These are phyloP conservation scores for Zasmidium cellare DNA, from an alignment of 2,329 filamentous ascomycete species.

Conservation along the genomic window DNA sequence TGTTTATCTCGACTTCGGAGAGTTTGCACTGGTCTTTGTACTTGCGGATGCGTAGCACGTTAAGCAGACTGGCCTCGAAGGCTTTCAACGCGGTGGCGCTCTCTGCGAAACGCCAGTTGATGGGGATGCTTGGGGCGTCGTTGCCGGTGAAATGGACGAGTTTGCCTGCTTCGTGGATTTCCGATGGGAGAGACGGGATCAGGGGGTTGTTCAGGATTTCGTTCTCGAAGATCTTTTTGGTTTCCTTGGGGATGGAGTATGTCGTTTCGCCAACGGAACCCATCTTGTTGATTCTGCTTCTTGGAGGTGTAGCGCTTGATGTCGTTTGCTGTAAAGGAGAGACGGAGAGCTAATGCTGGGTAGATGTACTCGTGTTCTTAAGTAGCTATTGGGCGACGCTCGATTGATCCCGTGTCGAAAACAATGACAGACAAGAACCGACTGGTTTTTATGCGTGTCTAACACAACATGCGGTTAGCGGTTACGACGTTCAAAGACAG, in stretches of 20 bases:
- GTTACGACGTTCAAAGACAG: too few relatives aligned
- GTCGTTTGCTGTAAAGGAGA: too few relatives aligned
- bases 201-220: constrained; percentile 48
- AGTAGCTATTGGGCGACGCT: too few relatives aligned
- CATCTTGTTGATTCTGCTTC: constrained; percentile 3
- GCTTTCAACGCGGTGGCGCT: constrained; percentile 42
- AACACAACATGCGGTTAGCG: too few relatives aligned
- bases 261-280: constrained; percentile 5
- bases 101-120: constrained; percentile 60
- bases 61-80: constrained; percentile 23
- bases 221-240: constrained; percentile 34
- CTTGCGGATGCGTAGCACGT: constrained; percentile 19
- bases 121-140: constrained; percentile 48
- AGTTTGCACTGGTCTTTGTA: constrained; percentile 14
- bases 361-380: too few relatives aligned
- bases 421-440: too few relatives aligned
- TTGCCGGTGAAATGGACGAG: constrained; percentile 43
- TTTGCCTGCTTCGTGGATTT: constrained; percentile 41
- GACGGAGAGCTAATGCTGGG: too few relatives aligned
- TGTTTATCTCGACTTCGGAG: constrained; percentile 19
- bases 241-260: constrained; percentile 23
- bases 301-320: neutral
- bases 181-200: constrained; percentile 39
- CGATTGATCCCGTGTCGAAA: too few relatives aligned
- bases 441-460: too few relatives aligned